phyloP scores from a whole-genome alignment of 73 alveolate species.

The Urostyla sp. region DNA sequence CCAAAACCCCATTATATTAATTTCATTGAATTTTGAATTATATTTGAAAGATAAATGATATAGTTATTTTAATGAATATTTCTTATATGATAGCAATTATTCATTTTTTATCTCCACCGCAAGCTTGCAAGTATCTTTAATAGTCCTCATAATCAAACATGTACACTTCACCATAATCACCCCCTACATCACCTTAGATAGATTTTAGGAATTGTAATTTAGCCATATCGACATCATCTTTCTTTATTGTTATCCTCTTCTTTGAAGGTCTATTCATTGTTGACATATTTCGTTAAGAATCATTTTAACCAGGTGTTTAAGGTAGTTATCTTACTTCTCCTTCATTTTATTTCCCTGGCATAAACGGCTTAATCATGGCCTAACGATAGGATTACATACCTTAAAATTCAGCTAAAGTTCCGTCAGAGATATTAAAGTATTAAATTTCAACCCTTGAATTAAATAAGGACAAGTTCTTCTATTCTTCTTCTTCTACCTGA shows the following conservation, averaged over 20 bases:
- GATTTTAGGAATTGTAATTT: neutral
- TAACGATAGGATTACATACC: neutral
- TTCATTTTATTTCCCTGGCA: conserved; percentile 23
- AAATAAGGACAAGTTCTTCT: no score
- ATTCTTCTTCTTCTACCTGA: no score
- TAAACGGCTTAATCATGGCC: conserved; percentile 9
- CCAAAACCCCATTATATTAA: no score
- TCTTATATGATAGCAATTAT: no score
- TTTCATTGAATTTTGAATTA: no score
- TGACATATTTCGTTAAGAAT: neutral
- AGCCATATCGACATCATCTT: conserved; percentile 8
- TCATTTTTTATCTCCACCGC: no score
- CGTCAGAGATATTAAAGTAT: conserved; percentile 21
- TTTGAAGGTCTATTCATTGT: conserved; percentile 24
- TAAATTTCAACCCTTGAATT: conserved; percentile 8
- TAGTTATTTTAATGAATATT: no score
- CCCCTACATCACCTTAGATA: conserved; percentile 32
- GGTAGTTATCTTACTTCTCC: neutral
- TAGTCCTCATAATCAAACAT: conserved; percentile 35
- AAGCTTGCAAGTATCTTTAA: no score
- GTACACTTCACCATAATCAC: conserved; percentile 30
- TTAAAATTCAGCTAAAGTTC: neutral
- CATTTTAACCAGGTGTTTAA: no score
- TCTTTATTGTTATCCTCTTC: conserved; percentile 17
- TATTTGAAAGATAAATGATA: no score